These are phyloP conservation scores for Saturnispora mendoncae DNA, from an alignment of 805 yeast species.

Conservation along the genomic window DNA sequence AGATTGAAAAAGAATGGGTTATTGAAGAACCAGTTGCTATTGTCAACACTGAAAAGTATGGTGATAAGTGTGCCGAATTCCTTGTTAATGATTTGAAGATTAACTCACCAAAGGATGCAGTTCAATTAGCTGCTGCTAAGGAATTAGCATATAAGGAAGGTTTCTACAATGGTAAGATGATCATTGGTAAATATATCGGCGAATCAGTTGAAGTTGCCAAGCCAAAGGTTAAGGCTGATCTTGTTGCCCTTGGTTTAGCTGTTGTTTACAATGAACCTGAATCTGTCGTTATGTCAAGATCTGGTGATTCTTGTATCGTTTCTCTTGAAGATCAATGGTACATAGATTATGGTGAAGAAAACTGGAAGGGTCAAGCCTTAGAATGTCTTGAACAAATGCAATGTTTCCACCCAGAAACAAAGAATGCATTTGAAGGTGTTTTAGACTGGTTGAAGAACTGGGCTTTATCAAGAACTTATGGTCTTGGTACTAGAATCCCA, in stretches of 20 bases:
- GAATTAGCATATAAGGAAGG: conserved; percentile 96
- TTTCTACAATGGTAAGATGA: conserved; percentile 80
- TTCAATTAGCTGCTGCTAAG: conserved; percentile 83
- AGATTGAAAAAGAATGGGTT: conserved; percentile 82
- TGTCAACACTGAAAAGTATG: conserved; percentile 75
- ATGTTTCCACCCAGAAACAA: conserved; percentile 72
- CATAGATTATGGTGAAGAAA: conserved; percentile 90
- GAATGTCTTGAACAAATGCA: conserved; percentile 72
- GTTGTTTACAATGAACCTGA: conserved; percentile 95
- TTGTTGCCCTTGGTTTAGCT: conserved; percentile 69
- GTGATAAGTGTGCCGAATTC: conserved; percentile 78
- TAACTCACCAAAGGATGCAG: conserved; percentile 87
- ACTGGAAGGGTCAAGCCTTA: conserved; percentile 75
- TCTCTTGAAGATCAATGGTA: conserved; percentile 98
- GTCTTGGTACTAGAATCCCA: conserved; percentile 89
- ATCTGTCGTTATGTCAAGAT: conserved; percentile 78
- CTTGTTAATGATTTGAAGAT: conserved; percentile 83
- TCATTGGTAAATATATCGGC: conserved; percentile 75
- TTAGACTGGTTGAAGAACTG: conserved; percentile 95
- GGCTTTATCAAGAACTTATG: conserved; percentile 96
- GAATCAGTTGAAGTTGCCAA: conserved; percentile 88
- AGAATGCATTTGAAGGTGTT: conserved; percentile 88
- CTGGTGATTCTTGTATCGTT: conserved; percentile 94
- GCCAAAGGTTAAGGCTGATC: conserved; percentile 72
- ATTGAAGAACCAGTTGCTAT: conserved; percentile 62